A percentile compares a stretch with the other conserved stretches of the same genome.
These are phyloP conservation scores for Cystobasidium tubakii DNA, from an alignment of 768 basidiomycete species.

Conservation along the genomic window DNA sequence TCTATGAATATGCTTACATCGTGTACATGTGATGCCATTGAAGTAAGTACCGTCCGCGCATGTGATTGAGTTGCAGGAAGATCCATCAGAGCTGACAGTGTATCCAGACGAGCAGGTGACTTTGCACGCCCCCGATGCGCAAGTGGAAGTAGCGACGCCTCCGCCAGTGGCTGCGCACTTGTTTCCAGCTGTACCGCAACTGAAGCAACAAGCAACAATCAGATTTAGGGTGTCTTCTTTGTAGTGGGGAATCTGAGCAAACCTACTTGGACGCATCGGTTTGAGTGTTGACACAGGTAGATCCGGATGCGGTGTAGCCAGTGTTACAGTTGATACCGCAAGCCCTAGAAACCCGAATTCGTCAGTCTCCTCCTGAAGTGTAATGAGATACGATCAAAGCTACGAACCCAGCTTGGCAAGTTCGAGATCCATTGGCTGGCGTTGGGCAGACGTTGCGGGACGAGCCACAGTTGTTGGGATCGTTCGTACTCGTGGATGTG, in stretches of 20 bases:
- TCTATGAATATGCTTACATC: no score
- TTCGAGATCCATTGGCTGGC: not conserved
- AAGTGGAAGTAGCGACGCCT: not conserved
- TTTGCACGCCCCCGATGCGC: not conserved
- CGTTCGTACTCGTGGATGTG: not conserved
- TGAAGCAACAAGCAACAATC: not conserved
- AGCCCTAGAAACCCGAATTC: no score
- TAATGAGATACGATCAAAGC: no score
- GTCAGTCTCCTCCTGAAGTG: no score
- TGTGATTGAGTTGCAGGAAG: not conserved
- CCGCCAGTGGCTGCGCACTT: not conserved
- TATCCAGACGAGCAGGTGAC: not conserved
- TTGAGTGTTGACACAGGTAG: conserved; percentile 2
- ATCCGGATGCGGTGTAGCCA: not conserved
- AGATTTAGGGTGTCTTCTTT: no score
- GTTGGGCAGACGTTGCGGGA: not conserved
- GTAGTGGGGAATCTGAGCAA: no score
- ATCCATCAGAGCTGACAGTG: not conserved
- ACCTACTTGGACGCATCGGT: not conserved
- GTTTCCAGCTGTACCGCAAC: not conserved
- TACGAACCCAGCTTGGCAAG: not conserved
- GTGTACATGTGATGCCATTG: not conserved
- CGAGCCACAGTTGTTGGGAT: not conserved
- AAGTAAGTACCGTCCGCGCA: not conserved
- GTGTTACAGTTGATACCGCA: conserved; percentile 7